Conservation (phyloP, 495 filamentous ascomycete species). For the Rostrohypoxylon terebratum region DNA sequence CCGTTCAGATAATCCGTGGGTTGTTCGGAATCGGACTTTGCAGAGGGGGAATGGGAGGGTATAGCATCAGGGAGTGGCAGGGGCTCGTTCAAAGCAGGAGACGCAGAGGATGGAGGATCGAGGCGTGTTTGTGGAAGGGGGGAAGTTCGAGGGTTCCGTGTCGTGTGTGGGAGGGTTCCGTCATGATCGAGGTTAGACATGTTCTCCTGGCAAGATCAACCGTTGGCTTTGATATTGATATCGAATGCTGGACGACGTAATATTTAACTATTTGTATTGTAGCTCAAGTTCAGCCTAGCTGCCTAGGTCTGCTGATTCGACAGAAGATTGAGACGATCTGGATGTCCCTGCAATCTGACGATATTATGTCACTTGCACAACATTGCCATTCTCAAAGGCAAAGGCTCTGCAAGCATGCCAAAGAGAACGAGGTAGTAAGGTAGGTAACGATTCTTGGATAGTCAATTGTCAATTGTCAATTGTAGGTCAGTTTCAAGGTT, state of each 20-base stretch:
- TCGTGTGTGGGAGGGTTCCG: slow-evolving; percentile 49
- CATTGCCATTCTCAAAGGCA: slow-evolving; percentile 9
- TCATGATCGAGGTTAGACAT: slow-evolving; percentile 50
- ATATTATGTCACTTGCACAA: slow-evolving; percentile 26
- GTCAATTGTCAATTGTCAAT: background rate
- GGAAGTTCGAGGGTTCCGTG: slow-evolving; percentile 39
- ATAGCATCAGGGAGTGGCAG: slow-evolving; percentile 31
- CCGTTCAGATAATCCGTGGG: slow-evolving; percentile 60
- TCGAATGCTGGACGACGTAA: slow-evolving; percentile 4
- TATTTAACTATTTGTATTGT: slow-evolving; percentile 19
- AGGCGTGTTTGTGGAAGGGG: slow-evolving; percentile 28
- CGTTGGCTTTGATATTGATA: background rate
- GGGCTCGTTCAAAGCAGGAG: slow-evolving; percentile 12
- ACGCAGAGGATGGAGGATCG: slow-evolving; percentile 31
- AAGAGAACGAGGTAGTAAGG: too few species aligned
- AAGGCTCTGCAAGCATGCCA: background rate
- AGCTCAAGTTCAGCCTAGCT: slow-evolving; percentile 11
- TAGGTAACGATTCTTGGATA: background rate
- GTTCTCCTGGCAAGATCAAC: slow-evolving; percentile 24
- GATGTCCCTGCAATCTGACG: slow-evolving; percentile 19
- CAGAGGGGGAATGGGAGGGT: slow-evolving; percentile 33
- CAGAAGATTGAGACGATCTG: slow-evolving; percentile 14
- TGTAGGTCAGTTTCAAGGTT: background rate
- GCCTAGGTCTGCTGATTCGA: slow-evolving; percentile 14
- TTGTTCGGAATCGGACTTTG: slow-evolving; percentile 41